phyloP scores from a whole-genome alignment of 441 rosid genomes.

The Populus hybrid region DNA sequence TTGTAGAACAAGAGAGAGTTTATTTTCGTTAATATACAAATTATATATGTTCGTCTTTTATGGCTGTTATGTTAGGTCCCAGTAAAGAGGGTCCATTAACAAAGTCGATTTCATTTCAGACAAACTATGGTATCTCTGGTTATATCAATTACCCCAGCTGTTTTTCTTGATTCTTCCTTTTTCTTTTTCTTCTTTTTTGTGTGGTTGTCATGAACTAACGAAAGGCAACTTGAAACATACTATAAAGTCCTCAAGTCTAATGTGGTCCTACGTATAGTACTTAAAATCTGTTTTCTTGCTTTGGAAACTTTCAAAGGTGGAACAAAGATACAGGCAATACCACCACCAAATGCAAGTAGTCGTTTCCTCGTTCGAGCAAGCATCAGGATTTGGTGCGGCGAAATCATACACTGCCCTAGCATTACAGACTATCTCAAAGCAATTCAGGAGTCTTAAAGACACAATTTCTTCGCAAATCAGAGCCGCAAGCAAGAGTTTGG shows the following conservation, averaged over 20 bases:
- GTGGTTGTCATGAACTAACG: background rate
- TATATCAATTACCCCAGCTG: background rate
- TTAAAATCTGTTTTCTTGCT: background rate
- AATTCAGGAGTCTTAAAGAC: slow-evolving; percentile 64
- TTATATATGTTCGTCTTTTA: background rate
- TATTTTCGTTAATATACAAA: background rate
- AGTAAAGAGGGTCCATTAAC: slow-evolving; percentile 10
- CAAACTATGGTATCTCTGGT: slow-evolving; percentile 2
- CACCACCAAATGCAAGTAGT: slow-evolving; percentile 56
- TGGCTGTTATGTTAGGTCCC: slow-evolving; percentile 1
- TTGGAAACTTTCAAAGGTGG: slow-evolving; percentile 39
- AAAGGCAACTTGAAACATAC: background rate
- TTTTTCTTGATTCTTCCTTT: background rate
- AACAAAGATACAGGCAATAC: slow-evolving; percentile 63
- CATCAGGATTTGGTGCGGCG: slow-evolving; percentile 55
- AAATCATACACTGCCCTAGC: slow-evolving; percentile 58
- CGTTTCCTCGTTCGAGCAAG: slow-evolving; percentile 59
- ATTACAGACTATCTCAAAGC: slow-evolving; percentile 61
- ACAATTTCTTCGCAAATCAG: slow-evolving; percentile 57
- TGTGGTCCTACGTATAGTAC: background rate
- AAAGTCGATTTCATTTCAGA: slow-evolving; percentile 5
- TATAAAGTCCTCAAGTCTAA: background rate
- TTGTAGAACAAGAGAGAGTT: background rate
- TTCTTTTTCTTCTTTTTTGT: too few species aligned
- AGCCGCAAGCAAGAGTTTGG: slow-evolving; percentile 44